These are phyloP conservation scores for Ogataea populi-albae DNA, from an alignment of 805 yeast species.

Conservation along the genomic window DNA sequence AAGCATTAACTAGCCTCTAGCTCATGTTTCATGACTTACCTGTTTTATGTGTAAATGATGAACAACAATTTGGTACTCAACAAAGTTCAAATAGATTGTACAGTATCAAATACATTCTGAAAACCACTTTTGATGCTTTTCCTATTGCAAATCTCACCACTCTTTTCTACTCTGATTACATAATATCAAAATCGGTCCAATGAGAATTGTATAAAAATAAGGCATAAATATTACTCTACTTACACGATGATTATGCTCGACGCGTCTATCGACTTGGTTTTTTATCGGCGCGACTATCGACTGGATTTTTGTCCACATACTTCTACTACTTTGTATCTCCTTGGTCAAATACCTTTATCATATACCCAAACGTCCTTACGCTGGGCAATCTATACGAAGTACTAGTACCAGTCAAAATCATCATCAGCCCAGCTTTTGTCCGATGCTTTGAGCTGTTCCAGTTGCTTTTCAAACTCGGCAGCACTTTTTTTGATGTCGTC, in stretches of 20 bases:
- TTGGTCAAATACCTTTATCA: background rate
- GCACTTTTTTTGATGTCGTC: conserved; percentile 17
- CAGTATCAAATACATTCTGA: too few species aligned
- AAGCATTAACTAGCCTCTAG: too few species aligned
- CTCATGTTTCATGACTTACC: too few species aligned
- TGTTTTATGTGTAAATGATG: too few species aligned
- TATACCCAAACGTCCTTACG: background rate
- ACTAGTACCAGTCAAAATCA: conserved; percentile 19
- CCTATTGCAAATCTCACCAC: conserved; percentile 1
- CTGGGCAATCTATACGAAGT: background rate
- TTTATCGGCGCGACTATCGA: background rate
- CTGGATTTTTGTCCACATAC: background rate
- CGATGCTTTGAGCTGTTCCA: conserved; percentile 11
- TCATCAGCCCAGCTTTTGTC: conserved; percentile 18
- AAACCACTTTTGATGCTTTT: too few species aligned
- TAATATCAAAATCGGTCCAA: background rate
- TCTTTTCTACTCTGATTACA: background rate
- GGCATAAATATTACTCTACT: background rate
- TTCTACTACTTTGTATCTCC: too few species aligned
- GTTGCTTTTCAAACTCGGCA: conserved; percentile 14
- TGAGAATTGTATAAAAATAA: background rate
- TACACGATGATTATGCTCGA: conserved; percentile 1
- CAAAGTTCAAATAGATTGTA: too few species aligned
- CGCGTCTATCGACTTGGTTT: background rate
- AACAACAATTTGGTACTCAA: too few species aligned